Percentiles rank a stretch among this genome's conserved stretches.
Conservation (phyloP, 768 basidiomycete species). For the Artomyces pyxidatus region DNA sequence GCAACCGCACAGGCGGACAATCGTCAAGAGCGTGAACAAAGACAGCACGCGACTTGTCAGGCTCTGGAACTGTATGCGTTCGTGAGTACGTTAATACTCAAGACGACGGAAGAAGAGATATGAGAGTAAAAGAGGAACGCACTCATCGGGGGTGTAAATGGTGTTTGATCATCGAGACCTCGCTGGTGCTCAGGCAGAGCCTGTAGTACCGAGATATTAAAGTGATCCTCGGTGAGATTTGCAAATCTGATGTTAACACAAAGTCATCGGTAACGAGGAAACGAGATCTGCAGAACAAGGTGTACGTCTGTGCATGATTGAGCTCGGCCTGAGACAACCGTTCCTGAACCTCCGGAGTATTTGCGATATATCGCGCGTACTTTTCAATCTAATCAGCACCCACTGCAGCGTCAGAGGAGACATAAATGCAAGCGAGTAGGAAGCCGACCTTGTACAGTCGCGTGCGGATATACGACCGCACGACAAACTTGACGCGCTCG, state of each 20-base stretch:
- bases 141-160: constrained; percentile 74
- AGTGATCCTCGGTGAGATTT: constrained; percentile 67
- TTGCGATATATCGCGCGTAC: constrained; percentile 71
- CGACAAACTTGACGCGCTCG: constrained; percentile 88
- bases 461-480: constrained; percentile 83
- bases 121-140: constrained; percentile 19
- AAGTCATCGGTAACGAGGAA: neutral
- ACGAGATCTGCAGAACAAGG: constrained; percentile 1
- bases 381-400: constrained; percentile 68
- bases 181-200: constrained; percentile 71
- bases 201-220: constrained; percentile 72
- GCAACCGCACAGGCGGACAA: constrained; percentile 61
- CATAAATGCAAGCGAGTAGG: neutral
- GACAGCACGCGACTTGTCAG: constrained; percentile 69
- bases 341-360: constrained; percentile 64
- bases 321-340: constrained; percentile 78
- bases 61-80: constrained; percentile 52
- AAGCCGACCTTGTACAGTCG: constrained; percentile 70
- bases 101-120: constrained; percentile 2
- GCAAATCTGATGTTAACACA: constrained; percentile 48
- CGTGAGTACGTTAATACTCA: constrained; percentile 3
- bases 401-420: neutral
- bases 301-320: constrained; percentile 67
- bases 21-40: constrained; percentile 70
- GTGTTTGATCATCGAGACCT: constrained; percentile 64